Conservation (phyloP, 768 basidiomycete species). For the Auricularia heimuer region DNA sequence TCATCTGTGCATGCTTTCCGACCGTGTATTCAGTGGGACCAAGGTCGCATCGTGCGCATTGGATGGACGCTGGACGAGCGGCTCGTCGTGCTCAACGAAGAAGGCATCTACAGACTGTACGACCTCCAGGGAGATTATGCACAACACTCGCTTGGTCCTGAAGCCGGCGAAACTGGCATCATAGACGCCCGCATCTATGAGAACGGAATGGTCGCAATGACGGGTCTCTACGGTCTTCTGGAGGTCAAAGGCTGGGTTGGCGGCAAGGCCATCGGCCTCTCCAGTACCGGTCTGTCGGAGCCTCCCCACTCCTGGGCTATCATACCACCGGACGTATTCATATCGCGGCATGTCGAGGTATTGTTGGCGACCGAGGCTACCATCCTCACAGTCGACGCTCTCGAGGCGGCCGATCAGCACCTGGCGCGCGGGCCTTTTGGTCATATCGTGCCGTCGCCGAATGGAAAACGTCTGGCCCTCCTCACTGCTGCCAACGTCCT, state of each 20-base stretch:
- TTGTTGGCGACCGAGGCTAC: slow-evolving; percentile 73
- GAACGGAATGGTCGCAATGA: slow-evolving; percentile 77
- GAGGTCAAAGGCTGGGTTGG: slow-evolving; percentile 91
- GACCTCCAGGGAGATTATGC: slow-evolving; percentile 78
- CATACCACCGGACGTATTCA: slow-evolving; percentile 81
- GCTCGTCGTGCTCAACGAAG: slow-evolving; percentile 80
- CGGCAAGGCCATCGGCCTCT: slow-evolving; percentile 57
- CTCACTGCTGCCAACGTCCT: slow-evolving; percentile 62
- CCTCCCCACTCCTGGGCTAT: slow-evolving; percentile 80
- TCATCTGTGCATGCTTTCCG: not conserved
- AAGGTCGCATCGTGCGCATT: slow-evolving; percentile 68
- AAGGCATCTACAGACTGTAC: slow-evolving; percentile 85
- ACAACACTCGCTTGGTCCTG: slow-evolving; percentile 75
- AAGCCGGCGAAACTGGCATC: slow-evolving; percentile 74
- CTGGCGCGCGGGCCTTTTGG: slow-evolving; percentile 83
- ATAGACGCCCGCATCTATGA: slow-evolving; percentile 81
- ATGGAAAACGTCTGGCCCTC: slow-evolving; percentile 84
- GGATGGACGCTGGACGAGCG: slow-evolving; percentile 81
- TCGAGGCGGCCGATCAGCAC: slow-evolving; percentile 83
- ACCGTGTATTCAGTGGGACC: slow-evolving; percentile 64
- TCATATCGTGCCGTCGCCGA: slow-evolving; percentile 82
- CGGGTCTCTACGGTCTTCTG: slow-evolving; percentile 57
- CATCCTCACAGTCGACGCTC: slow-evolving; percentile 76
- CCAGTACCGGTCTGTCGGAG: slow-evolving; percentile 59
- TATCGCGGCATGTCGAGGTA: slow-evolving; percentile 84